Percentiles rank a stretch among this genome's conserved stretches.
Evolutionary conservation across 805 yeast genomes (phyloP).

Genomic region (Yarrowia hollandica): DNA sequence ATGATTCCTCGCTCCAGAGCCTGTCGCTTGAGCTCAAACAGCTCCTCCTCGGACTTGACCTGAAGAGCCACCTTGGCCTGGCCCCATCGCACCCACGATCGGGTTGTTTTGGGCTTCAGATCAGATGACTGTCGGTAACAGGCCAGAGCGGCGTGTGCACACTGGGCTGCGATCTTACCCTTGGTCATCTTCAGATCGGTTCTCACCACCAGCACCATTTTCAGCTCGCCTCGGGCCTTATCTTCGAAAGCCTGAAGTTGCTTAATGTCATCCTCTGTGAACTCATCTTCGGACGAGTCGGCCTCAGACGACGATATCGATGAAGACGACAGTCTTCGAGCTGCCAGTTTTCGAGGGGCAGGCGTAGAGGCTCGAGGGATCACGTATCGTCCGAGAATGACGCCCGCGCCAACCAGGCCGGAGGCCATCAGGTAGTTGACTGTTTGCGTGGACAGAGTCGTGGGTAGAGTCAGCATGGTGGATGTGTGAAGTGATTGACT

Average conservation of each 20-base stretch:
- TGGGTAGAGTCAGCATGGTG: slow-evolving; percentile 11
- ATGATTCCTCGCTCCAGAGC: slow-evolving; percentile 80
- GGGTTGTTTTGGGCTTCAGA: slow-evolving; percentile 61
- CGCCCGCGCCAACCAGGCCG: slow-evolving; percentile 25
- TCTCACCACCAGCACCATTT: slow-evolving; percentile 82
- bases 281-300: slow-evolving; percentile 26
- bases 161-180: slow-evolving; percentile 97
- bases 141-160: slow-evolving; percentile 95
- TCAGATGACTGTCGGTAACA: slow-evolving; percentile 63
- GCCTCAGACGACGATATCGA: slow-evolving; percentile 27
- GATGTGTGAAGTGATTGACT: not conserved
- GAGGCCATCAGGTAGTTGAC: slow-evolving; percentile 17
- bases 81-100: slow-evolving; percentile 79
- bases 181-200: slow-evolving; percentile 88
- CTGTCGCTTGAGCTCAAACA: slow-evolving; percentile 74
- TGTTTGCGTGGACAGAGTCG: slow-evolving; percentile 14
- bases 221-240: slow-evolving; percentile 23
- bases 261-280: slow-evolving; percentile 21
- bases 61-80: slow-evolving; percentile 91
- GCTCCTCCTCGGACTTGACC: slow-evolving; percentile 59
- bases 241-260: slow-evolving; percentile 22
- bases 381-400: slow-evolving; percentile 19
- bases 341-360: not conserved
- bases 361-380: slow-evolving; percentile 7
- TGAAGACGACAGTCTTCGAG: not conserved